Evolutionary conservation across 441 rosid species (phyloP), one percentile per base, ranked within the genome.

Genomic region (Mallotus repandus): DNA sequence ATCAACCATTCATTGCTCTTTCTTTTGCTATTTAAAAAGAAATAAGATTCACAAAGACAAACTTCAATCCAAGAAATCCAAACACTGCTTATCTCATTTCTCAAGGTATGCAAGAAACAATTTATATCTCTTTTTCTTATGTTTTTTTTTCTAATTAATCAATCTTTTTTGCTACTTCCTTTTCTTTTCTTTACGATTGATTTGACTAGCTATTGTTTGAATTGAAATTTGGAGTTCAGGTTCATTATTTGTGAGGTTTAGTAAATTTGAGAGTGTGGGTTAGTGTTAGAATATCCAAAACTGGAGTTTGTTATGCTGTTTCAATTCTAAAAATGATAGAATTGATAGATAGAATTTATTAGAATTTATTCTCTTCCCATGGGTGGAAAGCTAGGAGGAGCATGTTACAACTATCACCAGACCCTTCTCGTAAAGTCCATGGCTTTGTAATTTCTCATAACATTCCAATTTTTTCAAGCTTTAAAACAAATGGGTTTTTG

Each of bases 201-300:
- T 29, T 29, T 29, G 32, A 29, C 32, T 29, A 29, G 32, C 32
- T 29, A 3, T 64, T 48, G 52, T 70, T 66, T 48, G 70, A 63
- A 22, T 12, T 54, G 68, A 14, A 73, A 32, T 45, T 75, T 71
- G 72, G 57, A 67, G 54, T 78, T 66, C 48, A 19, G 32, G 68
- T 11, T 69, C 14, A 50, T 59, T 43, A 49, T 18, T 63, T 56
- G 19, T 4, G 38, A 15, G 48, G 38, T 5, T 52, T 25, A 8
- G 62, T 54, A 52, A n/a, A 41, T 72, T 48, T 75, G 10, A 63
- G 54, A n/a, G n/a, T 12, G 46, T 38, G 66, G 70, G 45, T 63
- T 66, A 4, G 75, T 65, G 50, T 19, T 70, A 48, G 57, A 69
- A 64, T 76, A 68, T 19, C 12, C 70, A 18, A 6, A 61, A 58